Percentiles rank a stretch among this genome's conserved stretches.
Conservation (phyloP, 1,284 basidiomycete species). For the Tilletia setariae region DNA sequence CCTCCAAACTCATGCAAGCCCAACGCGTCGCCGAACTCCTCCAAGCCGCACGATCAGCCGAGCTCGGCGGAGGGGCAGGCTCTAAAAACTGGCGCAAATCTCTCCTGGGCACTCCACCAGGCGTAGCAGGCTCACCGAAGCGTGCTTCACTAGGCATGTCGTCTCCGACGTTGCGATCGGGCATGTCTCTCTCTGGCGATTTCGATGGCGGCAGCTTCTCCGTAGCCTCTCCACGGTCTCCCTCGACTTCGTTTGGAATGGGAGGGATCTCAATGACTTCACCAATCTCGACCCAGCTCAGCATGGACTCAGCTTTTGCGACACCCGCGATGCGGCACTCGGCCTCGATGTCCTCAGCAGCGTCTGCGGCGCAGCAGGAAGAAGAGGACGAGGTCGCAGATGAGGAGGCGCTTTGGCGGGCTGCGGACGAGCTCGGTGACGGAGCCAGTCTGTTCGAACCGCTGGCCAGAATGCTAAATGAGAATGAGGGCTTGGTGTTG, state of each 20-base stretch:
- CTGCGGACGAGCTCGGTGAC: neutral
- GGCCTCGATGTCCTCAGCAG: neutral
- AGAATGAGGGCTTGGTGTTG: slow-evolving; percentile 8
- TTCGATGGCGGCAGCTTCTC: neutral
- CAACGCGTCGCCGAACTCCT: slow-evolving; percentile 9
- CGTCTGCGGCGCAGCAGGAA: neutral
- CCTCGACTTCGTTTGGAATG: slow-evolving; percentile 1
- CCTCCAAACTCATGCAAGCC: neutral
- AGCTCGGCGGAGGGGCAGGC: neutral
- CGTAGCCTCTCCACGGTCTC: neutral
- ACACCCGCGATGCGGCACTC: neutral
- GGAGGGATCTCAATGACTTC: too few species aligned
- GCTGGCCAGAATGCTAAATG: slow-evolving; percentile 7
- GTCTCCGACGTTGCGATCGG: neutral
- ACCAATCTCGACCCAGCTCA: too few species aligned
- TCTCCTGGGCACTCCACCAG: neutral
- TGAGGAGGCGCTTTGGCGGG: neutral
- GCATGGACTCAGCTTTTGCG: neutral
- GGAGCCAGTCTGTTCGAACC: slow-evolving; percentile 7
- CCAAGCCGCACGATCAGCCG: slow-evolving; percentile 2
- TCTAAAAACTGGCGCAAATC: neutral
- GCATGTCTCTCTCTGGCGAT: neutral
- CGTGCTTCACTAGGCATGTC: neutral
- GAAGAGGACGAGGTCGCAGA: neutral
- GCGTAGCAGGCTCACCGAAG: neutral